Conservation (phyloP, 805 yeast genomes). For the Saturnispora silvae region DNA sequence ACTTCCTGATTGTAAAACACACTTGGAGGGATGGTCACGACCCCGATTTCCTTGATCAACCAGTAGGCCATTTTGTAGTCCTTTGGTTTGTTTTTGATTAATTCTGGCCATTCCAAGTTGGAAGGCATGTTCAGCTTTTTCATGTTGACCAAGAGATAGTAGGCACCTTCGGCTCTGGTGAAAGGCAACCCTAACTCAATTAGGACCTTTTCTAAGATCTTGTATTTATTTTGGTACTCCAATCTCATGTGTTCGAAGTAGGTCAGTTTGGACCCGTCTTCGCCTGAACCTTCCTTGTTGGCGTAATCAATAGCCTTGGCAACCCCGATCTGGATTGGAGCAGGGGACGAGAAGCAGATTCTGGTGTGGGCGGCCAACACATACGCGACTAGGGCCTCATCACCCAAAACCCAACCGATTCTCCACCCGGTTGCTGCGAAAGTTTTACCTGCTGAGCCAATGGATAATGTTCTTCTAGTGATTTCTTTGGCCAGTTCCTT, state of each 20-base stretch:
- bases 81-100: conserved; percentile 54
- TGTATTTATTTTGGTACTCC: conserved; percentile 61
- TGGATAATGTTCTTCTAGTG: conserved; percentile 69
- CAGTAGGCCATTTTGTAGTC: conserved; percentile 89
- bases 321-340: conserved; percentile 88
- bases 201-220: conserved; percentile 63
- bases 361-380: conserved; percentile 87
- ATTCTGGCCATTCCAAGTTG: conserved; percentile 50
- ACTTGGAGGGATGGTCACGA: conserved; percentile 96
- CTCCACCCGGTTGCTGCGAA: conserved; percentile 99
- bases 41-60: conserved; percentile 87
- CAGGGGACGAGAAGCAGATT: conserved; percentile 83
- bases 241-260: conserved; percentile 65
- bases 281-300: conserved; percentile 26
- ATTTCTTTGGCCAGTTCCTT: conserved; percentile 24
- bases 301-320: conserved; percentile 68
- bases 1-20: conserved; percentile 70
- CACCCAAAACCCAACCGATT: conserved; percentile 91
- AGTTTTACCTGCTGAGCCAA: conserved; percentile 95
- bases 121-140: conserved; percentile 74
- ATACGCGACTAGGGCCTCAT: conserved; percentile 68
- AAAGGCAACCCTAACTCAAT: conserved; percentile 85
- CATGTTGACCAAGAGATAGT: conserved; percentile 82
- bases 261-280: conserved; percentile 17
- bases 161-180: conserved; percentile 88